Conservation (phyloP, 495 filamentous ascomycete species). For the Trichocladium antarcticum region DNA sequence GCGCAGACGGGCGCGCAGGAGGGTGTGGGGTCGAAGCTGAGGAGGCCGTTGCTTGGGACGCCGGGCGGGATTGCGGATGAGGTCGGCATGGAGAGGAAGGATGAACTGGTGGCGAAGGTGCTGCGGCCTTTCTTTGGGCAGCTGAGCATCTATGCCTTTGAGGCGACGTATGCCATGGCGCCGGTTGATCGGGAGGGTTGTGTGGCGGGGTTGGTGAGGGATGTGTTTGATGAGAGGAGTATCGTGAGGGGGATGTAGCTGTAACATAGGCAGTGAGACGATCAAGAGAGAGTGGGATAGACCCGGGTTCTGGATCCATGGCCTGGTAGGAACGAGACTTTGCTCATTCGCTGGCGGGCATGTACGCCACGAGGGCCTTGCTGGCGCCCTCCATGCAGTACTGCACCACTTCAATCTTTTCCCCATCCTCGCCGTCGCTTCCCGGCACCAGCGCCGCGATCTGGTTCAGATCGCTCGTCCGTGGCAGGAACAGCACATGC, state of each 20-base stretch:
- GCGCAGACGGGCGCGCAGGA: neutral
- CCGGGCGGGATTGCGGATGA: conserved; percentile 41
- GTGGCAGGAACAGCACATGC: conserved; percentile 69
- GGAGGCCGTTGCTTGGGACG: conserved; percentile 37
- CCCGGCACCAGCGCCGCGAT: conserved; percentile 49
- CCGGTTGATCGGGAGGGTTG: conserved; percentile 58
- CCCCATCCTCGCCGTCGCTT: conserved; percentile 1
- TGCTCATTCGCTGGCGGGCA: conserved; percentile 27
- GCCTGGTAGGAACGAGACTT: neutral
- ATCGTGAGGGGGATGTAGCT: conserved; percentile 44
- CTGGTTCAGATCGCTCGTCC: conserved; percentile 78
- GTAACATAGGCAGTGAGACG: neutral
- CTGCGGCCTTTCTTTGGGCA: conserved; percentile 83
- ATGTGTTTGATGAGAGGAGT: conserved; percentile 72
- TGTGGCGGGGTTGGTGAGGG: conserved; percentile 54
- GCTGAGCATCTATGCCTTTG: conserved; percentile 83
- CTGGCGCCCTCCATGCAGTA: conserved; percentile 87
- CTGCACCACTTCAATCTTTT: conserved; percentile 60
- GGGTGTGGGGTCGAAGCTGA: conserved; percentile 16
- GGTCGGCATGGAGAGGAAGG: conserved; percentile 43
- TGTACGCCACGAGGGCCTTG: conserved; percentile 55
- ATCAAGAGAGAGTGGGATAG: neutral
- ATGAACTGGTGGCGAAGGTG: conserved; percentile 62
- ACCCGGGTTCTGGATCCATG: neutral
- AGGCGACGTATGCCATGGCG: conserved; percentile 80